Evolutionary conservation across 768 basidiomycete species (phyloP), one percentile per base, ranked within the genome.

Genomic region (Postia placenta): DNA sequence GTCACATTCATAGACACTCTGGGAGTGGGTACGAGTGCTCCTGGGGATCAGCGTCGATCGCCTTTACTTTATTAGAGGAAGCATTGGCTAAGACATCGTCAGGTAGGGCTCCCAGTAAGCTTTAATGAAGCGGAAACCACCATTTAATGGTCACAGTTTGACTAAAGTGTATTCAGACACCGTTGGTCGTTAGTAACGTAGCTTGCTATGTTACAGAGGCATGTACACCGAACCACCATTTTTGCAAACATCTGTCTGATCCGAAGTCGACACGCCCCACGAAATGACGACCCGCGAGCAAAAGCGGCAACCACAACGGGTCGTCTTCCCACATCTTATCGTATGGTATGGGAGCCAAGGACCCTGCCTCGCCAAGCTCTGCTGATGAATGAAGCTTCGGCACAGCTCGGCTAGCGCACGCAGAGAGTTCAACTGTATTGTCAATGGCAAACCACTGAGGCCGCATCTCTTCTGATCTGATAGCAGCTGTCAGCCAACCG

Each of bases 391-490:
- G 43, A 22, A 24, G n/a, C 4, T n/a, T 33, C 12, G 38, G 49
- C 49, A 44, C 45, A 42, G 22, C 30, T 15, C 9, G 30, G 15
- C 15, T 7, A 22, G 38, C 6, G 19, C 9, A 9, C 9, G 12
- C 19, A 17, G 38, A 39, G 38, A 17, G 7, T 9, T 39, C 38
- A 9, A 17, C 17, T 9, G 9, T 17, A 9, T 9, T 17, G 19
- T 19, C 38, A 7, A 74, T 56, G 14, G 74, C 66, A 60, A 89
- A 92, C 91, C 91, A 94, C 58, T 80, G 62, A 0, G 92, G 92
- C 17, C 73, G 74, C 91, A 94, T 94, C 62, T 94, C 92, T 26
- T 93, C 90, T 0, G 86, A 81, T 57, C 91, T 38, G 24, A 40
- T 20, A 33, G 33, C 12, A 24, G 30, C 22, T 15, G 37, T 35